phyloP scores from a whole-genome alignment of 164 flowering plant genomes.

The Berberis vulgaris region DNA sequence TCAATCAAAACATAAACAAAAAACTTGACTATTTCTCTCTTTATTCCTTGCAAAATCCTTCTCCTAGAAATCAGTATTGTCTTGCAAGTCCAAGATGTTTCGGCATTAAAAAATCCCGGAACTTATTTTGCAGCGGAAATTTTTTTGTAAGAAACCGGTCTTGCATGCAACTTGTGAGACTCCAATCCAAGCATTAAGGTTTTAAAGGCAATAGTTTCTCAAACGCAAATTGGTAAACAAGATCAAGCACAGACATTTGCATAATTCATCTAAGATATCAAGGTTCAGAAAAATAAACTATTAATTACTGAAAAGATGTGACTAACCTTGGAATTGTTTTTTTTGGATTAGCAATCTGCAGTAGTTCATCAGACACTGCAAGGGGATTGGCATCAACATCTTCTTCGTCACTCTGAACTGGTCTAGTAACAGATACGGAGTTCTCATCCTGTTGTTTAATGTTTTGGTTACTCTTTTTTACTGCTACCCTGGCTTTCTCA shows the following conservation, averaged over 20 bases:
- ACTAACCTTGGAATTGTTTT: conserved; percentile 55
- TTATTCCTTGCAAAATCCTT: too few relatives aligned
- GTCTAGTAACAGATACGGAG: conserved; percentile 20
- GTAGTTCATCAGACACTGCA: conserved; percentile 25
- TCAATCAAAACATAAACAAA: too few relatives aligned
- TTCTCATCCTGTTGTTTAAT: conserved; percentile 42
- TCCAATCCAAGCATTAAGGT: background rate
- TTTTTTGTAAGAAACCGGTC: too few relatives aligned
- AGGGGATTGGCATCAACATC: conserved; percentile 51
- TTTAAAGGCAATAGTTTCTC: background rate
- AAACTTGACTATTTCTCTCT: too few relatives aligned
- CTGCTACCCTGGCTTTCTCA: conserved; percentile 29
- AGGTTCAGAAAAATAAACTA: too few relatives aligned
- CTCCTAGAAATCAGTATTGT: too few relatives aligned
- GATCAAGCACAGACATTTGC: background rate
- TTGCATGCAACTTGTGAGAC: background rate
- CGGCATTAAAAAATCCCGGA: too few relatives aligned
- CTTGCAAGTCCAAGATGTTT: too few relatives aligned
- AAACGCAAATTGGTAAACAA: background rate
- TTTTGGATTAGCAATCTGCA: conserved; percentile 51
- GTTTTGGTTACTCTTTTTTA: conserved; percentile 38
- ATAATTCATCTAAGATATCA: too few relatives aligned
- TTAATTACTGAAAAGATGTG: background rate
- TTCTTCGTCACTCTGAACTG: conserved; percentile 60
- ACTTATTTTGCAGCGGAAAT: too few relatives aligned